These are phyloP conservation scores for Coriaria nepalensis DNA, from an alignment of 306 rosid genomes.

Conservation along the genomic window DNA sequence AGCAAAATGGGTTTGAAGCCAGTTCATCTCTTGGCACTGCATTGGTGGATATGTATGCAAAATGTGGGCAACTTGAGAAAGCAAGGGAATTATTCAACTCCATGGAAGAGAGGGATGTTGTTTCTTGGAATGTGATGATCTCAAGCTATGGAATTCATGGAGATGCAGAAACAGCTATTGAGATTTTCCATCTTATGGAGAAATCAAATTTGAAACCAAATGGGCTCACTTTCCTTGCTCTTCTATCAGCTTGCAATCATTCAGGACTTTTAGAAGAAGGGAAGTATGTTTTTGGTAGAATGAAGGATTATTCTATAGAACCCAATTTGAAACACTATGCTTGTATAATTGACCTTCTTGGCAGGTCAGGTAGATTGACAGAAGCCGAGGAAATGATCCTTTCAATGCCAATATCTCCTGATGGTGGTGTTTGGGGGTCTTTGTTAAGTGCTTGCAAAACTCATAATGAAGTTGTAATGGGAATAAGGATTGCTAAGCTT, in stretches of 20 bases:
- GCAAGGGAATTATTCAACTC: slow-evolving; percentile 44
- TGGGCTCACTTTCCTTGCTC: slow-evolving; percentile 52
- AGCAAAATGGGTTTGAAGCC: slow-evolving; percentile 30
- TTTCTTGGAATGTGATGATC: slow-evolving; percentile 67
- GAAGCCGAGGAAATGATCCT: slow-evolving; percentile 58
- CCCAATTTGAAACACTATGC: slow-evolving; percentile 73
- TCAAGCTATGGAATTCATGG: slow-evolving; percentile 69
- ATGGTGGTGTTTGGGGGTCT: slow-evolving; percentile 66
- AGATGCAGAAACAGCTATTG: slow-evolving; percentile 40
- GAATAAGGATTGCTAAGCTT: slow-evolving; percentile 43
- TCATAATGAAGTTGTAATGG: slow-evolving; percentile 48
- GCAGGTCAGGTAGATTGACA: slow-evolving; percentile 51
- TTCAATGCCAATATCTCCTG: slow-evolving; percentile 68
- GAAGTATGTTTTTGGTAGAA: slow-evolving; percentile 31
- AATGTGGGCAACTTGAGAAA: slow-evolving; percentile 58
- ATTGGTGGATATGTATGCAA: slow-evolving; percentile 69
- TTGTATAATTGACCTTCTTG: slow-evolving; percentile 76
- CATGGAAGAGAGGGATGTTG: slow-evolving; percentile 46
- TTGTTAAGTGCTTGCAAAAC: slow-evolving; percentile 61
- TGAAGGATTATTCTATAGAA: slow-evolving; percentile 33
- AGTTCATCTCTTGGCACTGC: slow-evolving; percentile 50
- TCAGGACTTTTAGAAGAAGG: slow-evolving; percentile 66
- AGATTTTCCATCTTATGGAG: slow-evolving; percentile 48
- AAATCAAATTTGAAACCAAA: slow-evolving; percentile 47
- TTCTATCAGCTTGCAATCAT: slow-evolving; percentile 64